Base-by-base conservation (phyloP, 345 rosid genomes). In the Anastatica hierochuntica region DNA sequence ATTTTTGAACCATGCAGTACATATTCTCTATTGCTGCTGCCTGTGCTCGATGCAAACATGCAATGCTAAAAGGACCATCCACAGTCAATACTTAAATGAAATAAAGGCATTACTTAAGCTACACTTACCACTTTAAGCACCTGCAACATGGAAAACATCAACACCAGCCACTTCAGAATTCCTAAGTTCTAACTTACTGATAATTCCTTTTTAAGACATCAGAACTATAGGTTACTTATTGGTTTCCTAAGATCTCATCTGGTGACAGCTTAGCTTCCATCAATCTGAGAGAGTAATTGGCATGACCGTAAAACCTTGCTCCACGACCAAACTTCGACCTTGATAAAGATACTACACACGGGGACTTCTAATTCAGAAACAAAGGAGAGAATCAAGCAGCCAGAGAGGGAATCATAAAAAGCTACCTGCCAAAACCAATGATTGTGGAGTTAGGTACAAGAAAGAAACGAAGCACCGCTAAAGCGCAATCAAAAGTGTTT, bases 381-480 rank as follows among this genome's bases (percentile, higher is more conserved):
- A 54, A 67, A 39, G n/a, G 63, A 29, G 68, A 42, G 38, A 56
- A 68, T 60, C 55, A 56, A 65, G 74, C 73, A 74, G 75, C 71
- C 55, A 48, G 69, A 24, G 49, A 61, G 75, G 46, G 74, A 73
- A 72, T 63, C 69, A 53, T 43, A 48, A 52, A 51, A 70, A 51
- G 71, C 72, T 77, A 77, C 85, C 97, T 88, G 95, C 75, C 24
- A 56, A 8, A 29, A 60, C 49, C 41, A 50, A 40, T 30, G 39
- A 40, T 19, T 33, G 9, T 10, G 17, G 16, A 53, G 44, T 58
- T 10, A 39, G 37, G 41, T 12, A 40, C 49, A 29, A 49, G 38
- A 56, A 60, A 26, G 6, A 36, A 58, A 53, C 5, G 20, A 54
- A 33, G 19, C 21, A 43, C 23, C 29, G 42, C 24, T n/a, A 51